Base-by-base conservation (phyloP, 257 asterid genomes). In the Avicennia marina region DNA sequence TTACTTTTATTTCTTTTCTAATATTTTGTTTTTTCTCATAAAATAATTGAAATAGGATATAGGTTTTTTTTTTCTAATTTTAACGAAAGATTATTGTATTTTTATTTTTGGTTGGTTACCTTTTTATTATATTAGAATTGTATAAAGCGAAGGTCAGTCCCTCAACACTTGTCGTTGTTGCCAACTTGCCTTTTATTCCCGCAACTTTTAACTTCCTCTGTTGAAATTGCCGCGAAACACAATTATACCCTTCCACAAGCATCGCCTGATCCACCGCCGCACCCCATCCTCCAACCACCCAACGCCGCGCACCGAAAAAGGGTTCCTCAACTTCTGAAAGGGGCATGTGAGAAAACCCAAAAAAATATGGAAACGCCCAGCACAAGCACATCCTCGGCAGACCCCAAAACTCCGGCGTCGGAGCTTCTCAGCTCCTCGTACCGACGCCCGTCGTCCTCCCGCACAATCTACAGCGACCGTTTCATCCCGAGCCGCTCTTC, bases 401-500 rank as follows among this genome's bases (percentile, higher is more conserved):
- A 29, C 34, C 34, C n/a, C n/a, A n/a, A n/a, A n/a, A n/a, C n/a
- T n/a, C n/a, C n/a, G n/a, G n/a, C n/a, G n/a, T n/a, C n/a, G n/a
- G n/a, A n/a, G n/a, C n/a, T n/a, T n/a, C n/a, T n/a, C n/a, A n/a
- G n/a, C n/a, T n/a, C n/a, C n/a, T n/a, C n/a, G n/a, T n/a, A 29
- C 34, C 7, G 34, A 4, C 34, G 34, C 34, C 4, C 34, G 34
- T 8, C 34, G 12, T 11, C 41, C 13, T 36, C 41, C 10, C 72
- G 95, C 25, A 81, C 94, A 25, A 87, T 90, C 65, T 84, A 79
- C 79, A 64, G 95, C 58, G 96, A 90, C 67, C 94, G 98, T 2
- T 90, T 87, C 62, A 90, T 90, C 39, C 98, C 96, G 5, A 73
- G 94, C 61, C 78, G 98, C 31, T 73, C 95, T 6, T 83, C 94